Base-by-base conservation (phyloP, 495 filamentous ascomycete genomes). In the Trichocladium antarcticum region DNA sequence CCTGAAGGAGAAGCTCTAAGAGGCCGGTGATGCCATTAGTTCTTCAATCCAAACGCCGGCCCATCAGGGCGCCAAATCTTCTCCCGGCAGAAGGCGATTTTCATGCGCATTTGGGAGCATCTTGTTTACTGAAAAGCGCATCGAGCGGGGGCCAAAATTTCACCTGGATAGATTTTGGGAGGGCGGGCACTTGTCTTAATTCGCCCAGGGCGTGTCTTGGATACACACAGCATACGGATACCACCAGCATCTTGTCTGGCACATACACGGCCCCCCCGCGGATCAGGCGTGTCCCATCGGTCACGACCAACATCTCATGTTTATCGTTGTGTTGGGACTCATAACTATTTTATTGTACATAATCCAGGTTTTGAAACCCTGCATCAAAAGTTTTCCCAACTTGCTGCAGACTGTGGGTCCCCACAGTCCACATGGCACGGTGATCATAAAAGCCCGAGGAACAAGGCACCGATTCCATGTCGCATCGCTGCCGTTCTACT, bases 1-100 rank as follows among this genome's bases (percentile, higher is more conserved):
- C 37, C 66, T 79, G 46, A 74, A 75, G 63, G 68, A 74, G 63
- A 78, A 75, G 68, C 61, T 70, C 54, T 74, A 68, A 60, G 15
- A 14, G 12, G 1, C 0, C 20, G 27, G 21, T 15, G 16, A 40
- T 21, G 17, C 14, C 35, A n/a, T 10, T 29, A 29, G 5, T 29
- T 29, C 5, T 5, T 5, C 10, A 5, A 5, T 29, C 27, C 27
- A 32, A 32, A 10, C 31, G 4, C 31, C 10, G 5, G 8, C 24
- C 24, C 4, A 10, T 32, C 11, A 32, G 31, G 12, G 31, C 31
- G 31, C 31, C 31, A 6, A 32, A 32, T 20, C 9, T 17, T 3
- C 27, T 1, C 16, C 24, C 24, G 11, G 19, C 5, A 48, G 9
- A 12, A 32, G 31, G 10, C 31, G 10, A 11, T 10, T 14, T 32